Evolutionary conservation across 1,284 basidiomycete species (phyloP).

Genomic region (Salmacisia buchloeana): DNA sequence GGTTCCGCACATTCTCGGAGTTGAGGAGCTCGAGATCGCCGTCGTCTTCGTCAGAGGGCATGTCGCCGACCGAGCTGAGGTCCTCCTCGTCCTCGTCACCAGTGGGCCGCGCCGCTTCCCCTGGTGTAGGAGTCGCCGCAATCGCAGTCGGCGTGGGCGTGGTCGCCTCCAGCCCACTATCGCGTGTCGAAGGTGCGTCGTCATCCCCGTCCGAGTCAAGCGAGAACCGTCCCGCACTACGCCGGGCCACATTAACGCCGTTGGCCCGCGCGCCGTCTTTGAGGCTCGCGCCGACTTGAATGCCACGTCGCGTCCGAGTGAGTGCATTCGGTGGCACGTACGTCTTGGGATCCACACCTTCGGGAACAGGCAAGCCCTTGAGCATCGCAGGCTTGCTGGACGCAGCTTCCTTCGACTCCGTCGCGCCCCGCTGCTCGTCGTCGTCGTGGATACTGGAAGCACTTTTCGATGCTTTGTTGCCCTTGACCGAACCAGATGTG

Average conservation of each 20-base stretch:
- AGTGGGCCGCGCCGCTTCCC: no score
- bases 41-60: background rate
- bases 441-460: no score
- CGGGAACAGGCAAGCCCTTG: slow-evolving; percentile 3
- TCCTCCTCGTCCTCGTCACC: slow-evolving; percentile 22
- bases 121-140: background rate
- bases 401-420: background rate
- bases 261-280: background rate
- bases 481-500: no score
- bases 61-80: slow-evolving; percentile 19
- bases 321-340: slow-evolving; percentile 18
- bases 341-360: slow-evolving; percentile 13
- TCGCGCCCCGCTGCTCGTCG: background rate
- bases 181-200: background rate
- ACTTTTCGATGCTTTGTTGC: no score
- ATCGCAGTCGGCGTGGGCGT: background rate
- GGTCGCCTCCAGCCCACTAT: background rate
- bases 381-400: background rate
- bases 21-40: background rate
- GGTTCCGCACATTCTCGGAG: background rate
- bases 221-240: background rate
- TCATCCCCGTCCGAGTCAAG: background rate
- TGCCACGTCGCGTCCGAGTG: slow-evolving; percentile 12
- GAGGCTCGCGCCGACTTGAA: background rate
- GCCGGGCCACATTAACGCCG: background rate